phyloP scores from a whole-genome alignment of 2,329 filamentous ascomycete species.

The Teratosphaeriaceae sp. region DNA sequence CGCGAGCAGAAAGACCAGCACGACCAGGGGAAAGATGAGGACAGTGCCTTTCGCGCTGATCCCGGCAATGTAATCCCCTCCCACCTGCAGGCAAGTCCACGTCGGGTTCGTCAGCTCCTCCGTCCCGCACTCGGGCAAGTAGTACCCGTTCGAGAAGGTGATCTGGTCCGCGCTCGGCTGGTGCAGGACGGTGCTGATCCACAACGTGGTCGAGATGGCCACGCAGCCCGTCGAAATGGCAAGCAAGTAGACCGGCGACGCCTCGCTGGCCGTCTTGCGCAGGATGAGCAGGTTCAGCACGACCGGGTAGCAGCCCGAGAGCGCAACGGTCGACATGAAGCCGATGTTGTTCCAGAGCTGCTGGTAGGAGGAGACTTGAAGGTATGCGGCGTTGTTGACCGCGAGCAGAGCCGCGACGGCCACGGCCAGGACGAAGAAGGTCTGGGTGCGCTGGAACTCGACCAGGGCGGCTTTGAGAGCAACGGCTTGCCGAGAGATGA shows the following conservation, averaged over 20 bases:
- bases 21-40: background rate
- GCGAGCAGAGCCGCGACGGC: background rate
- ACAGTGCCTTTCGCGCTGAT: background rate
- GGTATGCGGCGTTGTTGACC: background rate
- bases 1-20: background rate
- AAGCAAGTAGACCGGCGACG: background rate
- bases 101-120: background rate
- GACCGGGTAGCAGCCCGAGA: background rate
- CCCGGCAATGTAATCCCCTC: background rate
- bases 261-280: background rate
- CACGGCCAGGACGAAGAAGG: slow-evolving; percentile 1
- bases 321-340: background rate
- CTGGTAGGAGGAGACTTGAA: background rate
- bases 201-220: background rate
- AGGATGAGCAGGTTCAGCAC: background rate
- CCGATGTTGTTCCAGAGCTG: slow-evolving; percentile 1
- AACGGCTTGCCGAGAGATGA: background rate
- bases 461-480: slow-evolving; percentile 1
- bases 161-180: background rate
- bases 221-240: background rate
- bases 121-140: background rate
- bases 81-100: background rate
- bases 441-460: background rate
- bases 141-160: background rate
- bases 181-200: background rate